Evolutionary conservation across 2,329 filamentous ascomycete species (phyloP), one percentile per base, ranked within the genome.

Genomic region (Arthrinium puccinioides): DNA sequence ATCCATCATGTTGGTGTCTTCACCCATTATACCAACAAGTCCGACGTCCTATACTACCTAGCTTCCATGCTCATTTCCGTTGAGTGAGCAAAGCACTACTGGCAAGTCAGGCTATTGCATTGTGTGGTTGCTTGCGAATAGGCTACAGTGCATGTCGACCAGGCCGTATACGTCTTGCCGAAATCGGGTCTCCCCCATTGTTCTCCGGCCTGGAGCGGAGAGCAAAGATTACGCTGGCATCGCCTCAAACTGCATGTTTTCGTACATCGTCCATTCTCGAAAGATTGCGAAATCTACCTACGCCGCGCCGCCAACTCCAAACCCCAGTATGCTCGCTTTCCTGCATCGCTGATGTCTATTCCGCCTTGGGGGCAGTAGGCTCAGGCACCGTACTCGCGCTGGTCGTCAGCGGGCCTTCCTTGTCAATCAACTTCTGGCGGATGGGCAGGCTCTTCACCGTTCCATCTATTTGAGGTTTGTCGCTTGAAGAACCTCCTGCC

Each of bases 401-500:
- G 6, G 41, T 43, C 2, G 40, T 43, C 25, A 42, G 25, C 2
- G 39, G 39, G 9, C 39, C 39, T 33, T 49, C 51, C 30, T 52
- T 53, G 41, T 56, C 52, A 5, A 44, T 44, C n/a, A 49, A 41
- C 48, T 58, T 58, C 24, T 51, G 44, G 21, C 55, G 43, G 18
- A 57, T 47, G 1, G 55, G 55, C 14, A 59, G 42, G 29, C 42
- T 46, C 41, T 49, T 55, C 7, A 49, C 37, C 27, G 51, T 50
- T 13, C 45, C 50, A 13, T 51, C 49, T 16, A 50, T 52, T 20
- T 45, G 45, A 5, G 50, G 45, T 28, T 47, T 15, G 29, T 44
- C 20, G 14, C 42, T 23, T 37, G 42, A 24, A 3, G 33, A 21
- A 3, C 31, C 38, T n/a, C n/a, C n/a, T n/a, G n/a, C n/a, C n/a